Base-by-base conservation (phyloP, 495 filamentous ascomycete genomes). In the Penicillium canariense region DNA sequence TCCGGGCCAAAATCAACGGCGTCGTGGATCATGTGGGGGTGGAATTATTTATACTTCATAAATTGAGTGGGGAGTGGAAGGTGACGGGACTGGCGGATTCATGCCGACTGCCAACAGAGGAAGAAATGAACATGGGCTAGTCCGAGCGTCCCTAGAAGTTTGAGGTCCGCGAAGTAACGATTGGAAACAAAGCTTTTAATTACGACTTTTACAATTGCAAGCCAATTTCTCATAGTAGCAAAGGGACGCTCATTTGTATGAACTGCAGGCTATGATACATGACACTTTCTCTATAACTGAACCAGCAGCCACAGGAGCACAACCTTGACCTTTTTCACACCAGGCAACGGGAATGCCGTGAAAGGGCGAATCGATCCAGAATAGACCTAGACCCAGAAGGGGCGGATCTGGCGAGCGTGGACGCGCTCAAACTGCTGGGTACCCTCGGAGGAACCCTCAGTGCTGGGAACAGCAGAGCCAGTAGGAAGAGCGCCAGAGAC, bases 21-120 rank as follows among this genome's bases (percentile, higher is more conserved):
- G 58, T 70, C 6, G 63, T 76, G 49, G 61, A 76, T 32, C 71
- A 74, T 60, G 69, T 73, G 11, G 71, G 69, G n/a, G 69, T 74
- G 9, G 69, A 73, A 50, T 55, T 74, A 23, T 74, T 74, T 46
- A 42, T 74, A 9, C 49, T 74, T 23, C 69, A 76, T 61, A 74
- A 69, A 27, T 22, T 74, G 30, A 59, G 69, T 46, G 70, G 66
- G 5, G 57, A 56, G 46, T 74, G 71, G 73, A 76, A 73, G 57
- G 63, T 76, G 12, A 76, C 71, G 30, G 71, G 69, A 32, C 34
- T 74, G 50, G 71, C 68, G 5, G 69, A 76, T 68, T 73, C 71
- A 9, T 76, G 70, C 65, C 68, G 66, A 27, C 28, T 56, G 35
- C 71, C 69, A 28, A 69, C 67, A 9, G 67, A 63, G 23, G 68